Conservation (phyloP, 805 yeast species). For the Candida michaelii region DNA sequence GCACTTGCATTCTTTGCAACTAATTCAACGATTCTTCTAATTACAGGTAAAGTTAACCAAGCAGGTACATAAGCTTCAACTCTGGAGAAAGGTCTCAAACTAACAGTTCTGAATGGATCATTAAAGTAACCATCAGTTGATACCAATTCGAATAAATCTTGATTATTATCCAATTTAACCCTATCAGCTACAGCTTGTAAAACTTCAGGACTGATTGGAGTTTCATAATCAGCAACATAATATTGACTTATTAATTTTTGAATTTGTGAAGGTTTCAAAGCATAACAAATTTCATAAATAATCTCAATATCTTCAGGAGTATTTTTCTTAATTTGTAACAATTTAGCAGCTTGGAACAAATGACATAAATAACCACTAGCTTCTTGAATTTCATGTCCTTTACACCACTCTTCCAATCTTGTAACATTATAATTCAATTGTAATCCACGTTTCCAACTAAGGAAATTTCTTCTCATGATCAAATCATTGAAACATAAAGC, state of each 20-base stretch:
- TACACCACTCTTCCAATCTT: constrained; percentile 97
- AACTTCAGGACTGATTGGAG: constrained; percentile 82
- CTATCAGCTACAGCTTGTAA: constrained; percentile 77
- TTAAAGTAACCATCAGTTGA: constrained; percentile 74
- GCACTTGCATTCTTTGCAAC: constrained; percentile 80
- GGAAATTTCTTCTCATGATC: constrained; percentile 89
- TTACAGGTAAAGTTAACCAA: constrained; percentile 84
- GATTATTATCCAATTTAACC: constrained; percentile 55
- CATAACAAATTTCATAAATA: constrained; percentile 91
- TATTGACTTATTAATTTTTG: constrained; percentile 90
- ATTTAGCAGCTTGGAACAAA: constrained; percentile 87
- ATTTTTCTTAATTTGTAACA: constrained; percentile 87
- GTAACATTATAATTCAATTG: constrained; percentile 96
- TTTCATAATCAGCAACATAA: constrained; percentile 89
- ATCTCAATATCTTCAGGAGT: constrained; percentile 87
- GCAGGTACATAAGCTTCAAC: constrained; percentile 94
- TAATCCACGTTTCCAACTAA: constrained; percentile 97
- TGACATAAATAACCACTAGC: constrained; percentile 83
- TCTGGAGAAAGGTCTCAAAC: constrained; percentile 73
- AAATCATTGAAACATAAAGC: constrained; percentile 93
- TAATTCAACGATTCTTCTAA: constrained; percentile 85
- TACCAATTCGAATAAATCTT: constrained; percentile 69
- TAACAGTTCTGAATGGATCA: constrained; percentile 78
- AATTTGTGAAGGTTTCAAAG: constrained; percentile 91
- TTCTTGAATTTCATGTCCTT: constrained; percentile 85